Conservation (phyloP, 2,329 filamentous ascomycete species). For the Fusarium papillatum region DNA sequence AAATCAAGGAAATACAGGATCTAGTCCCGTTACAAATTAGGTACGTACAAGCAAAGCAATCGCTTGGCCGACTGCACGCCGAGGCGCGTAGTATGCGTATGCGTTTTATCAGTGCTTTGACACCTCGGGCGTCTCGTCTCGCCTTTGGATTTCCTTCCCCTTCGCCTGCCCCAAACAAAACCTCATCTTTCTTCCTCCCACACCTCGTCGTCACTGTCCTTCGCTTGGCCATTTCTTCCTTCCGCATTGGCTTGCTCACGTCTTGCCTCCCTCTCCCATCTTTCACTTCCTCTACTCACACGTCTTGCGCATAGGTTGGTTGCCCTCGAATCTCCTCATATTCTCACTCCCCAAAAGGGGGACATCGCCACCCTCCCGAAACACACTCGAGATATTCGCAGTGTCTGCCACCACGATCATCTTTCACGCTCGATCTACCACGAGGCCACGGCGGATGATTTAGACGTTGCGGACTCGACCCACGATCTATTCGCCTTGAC, state of each 20-base stretch:
- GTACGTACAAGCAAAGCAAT: constrained; percentile 39
- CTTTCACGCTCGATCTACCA: constrained; percentile 13
- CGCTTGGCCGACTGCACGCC: constrained; percentile 31
- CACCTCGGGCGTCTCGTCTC: constrained; percentile 25
- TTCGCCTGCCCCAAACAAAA: constrained; percentile 20
- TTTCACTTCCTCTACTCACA: constrained; percentile 16
- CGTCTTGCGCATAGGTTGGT: constrained; percentile 38
- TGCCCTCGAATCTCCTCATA: constrained; percentile 10
- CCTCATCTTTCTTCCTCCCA: constrained; percentile 15
- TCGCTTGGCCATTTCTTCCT: constrained; percentile 19
- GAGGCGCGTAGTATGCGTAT: constrained; percentile 35
- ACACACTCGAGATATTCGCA: constrained; percentile 1
- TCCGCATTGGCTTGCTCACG: constrained; percentile 24
- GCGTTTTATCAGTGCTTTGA: constrained; percentile 32
- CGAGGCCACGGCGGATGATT: constrained; percentile 28
- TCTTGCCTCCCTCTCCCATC: constrained; percentile 1
- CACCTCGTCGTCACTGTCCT: constrained; percentile 4
- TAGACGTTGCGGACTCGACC: constrained; percentile 4
- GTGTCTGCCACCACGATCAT: constrained; percentile 25
- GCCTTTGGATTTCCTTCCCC: constrained; percentile 33
- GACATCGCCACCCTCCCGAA: constrained; percentile 2
- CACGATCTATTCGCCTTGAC: not conserved
- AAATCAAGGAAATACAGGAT: constrained; percentile 34
- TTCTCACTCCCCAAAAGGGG: constrained; percentile 8
- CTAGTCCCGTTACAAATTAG: constrained; percentile 35